These are phyloP conservation scores for Arabidopsis arenosa DNA, from an alignment of 345 rosid species.

Conservation along the genomic window DNA sequence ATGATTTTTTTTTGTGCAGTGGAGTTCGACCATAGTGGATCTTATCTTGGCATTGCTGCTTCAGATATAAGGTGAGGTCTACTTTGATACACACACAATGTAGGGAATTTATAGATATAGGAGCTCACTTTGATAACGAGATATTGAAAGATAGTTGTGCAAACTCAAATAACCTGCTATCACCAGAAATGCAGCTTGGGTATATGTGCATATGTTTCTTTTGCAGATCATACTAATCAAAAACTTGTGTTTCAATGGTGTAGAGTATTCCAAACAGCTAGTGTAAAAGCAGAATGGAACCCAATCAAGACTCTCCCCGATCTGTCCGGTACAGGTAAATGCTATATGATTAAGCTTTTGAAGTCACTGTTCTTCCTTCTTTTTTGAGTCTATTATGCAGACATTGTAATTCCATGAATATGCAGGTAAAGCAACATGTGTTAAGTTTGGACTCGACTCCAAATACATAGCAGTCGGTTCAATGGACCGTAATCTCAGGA, in stretches of 20 bases:
- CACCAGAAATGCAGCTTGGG: neutral
- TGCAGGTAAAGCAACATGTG: slow-evolving; percentile 76
- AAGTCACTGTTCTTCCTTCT: neutral
- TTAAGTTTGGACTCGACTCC: slow-evolving; percentile 81
- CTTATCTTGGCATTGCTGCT: slow-evolving; percentile 85
- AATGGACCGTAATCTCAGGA: slow-evolving; percentile 94
- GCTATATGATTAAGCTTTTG: neutral
- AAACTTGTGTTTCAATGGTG: slow-evolving; percentile 15
- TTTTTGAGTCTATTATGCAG: slow-evolving; percentile 7
- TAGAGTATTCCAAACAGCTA: slow-evolving; percentile 89
- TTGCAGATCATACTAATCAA: slow-evolving; percentile 1
- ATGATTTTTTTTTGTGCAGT: slow-evolving; percentile 54
- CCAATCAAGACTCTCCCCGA: slow-evolving; percentile 86
- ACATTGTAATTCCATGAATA: slow-evolving; percentile 5
- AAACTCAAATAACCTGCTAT: slow-evolving; percentile 9
- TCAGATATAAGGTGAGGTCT: slow-evolving; percentile 75
- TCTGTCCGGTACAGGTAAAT: slow-evolving; percentile 89
- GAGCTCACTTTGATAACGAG: neutral
- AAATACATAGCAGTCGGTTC: slow-evolving; percentile 88
- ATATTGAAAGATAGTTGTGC: slow-evolving; percentile 1
- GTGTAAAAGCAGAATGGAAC: slow-evolving; percentile 95
- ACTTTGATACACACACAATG: neutral
- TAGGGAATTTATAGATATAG: neutral
- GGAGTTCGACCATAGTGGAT: slow-evolving; percentile 95
- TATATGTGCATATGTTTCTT: slow-evolving; percentile 2